Evolutionary conservation across 2,329 filamentous ascomycete species (phyloP), one percentile per base, ranked within the genome.

Genomic region (Microthyrium microscopicum): DNA sequence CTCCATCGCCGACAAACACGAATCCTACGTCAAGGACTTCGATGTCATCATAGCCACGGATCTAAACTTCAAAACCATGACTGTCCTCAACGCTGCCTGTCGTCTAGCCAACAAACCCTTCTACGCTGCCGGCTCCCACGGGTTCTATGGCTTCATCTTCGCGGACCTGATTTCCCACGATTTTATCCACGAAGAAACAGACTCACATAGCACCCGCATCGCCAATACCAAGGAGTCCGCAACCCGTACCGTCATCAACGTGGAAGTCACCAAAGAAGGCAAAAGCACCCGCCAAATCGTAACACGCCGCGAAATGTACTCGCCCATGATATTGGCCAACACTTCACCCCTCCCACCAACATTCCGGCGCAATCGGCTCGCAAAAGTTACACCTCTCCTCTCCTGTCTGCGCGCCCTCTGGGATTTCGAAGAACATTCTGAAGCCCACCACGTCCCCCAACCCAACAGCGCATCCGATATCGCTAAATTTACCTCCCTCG

Each of bases 121-220:
- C 55, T 98, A 98, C 56, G 83, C 83, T 7, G 80, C 84, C 22
- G 77, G 75, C 32, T 72, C 78, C 3, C 82, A 94, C 50, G 89
- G 89, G 31, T 69, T 93, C 51, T 95, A 91, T 53, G 89, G 89
- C 36, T 98, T 82, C 59, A 79, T 93, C 43, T 98, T 98, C 53
- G 79, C 80, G 37, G 89, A 98, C 53, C 67, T 98, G 16, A 83
- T 93, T 44, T 69, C 76, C 46, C 89, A 98, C 53, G 76, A 85
- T 46, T 98, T 83, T 49, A 73, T 89, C 39, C 77, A 98, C 40
- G 77, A 92, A 59, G 76, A 89, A 37, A 73, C 82, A 40, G 75
- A 77, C 41, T 75, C 79, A 37, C 95, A 95, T 48, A 50, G 70
- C 15, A 63, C 67, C 1, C 36, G 43, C 5, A 45, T 57, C 3